Evolutionary conservation across 169 alveolate genomes (phyloP).

Genomic region (Cryptosporidium tyzzeri): DNA sequence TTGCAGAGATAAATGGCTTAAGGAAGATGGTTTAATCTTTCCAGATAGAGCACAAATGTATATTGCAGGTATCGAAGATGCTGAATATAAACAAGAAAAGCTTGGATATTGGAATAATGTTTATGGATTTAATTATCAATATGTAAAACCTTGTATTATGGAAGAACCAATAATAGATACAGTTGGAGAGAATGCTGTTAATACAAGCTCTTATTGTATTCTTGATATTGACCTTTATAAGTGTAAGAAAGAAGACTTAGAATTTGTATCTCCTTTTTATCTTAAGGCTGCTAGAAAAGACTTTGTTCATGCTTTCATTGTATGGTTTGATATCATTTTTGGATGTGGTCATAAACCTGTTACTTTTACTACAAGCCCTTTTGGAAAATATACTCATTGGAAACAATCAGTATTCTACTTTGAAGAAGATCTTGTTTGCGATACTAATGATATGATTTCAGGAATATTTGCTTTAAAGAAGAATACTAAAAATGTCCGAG

Average conservation of each 20-base stretch:
- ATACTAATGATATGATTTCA: conserved; percentile 80
- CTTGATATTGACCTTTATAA: conserved; percentile 92
- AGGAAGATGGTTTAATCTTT: conserved; percentile 93
- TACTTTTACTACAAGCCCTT: conserved; percentile 90
- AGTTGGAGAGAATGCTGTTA: conserved; percentile 89
- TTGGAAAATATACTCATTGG: conserved; percentile 91
- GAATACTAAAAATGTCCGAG: conserved; percentile 87
- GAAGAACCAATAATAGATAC: conserved; percentile 96
- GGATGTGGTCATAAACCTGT: conserved; percentile 90
- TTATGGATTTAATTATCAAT: conserved; percentile 95
- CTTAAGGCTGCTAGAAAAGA: conserved; percentile 85
- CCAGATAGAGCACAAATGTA: conserved; percentile 96
- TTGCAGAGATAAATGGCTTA: conserved; percentile 97
- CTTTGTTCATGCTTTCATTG: conserved; percentile 90
- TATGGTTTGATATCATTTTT: conserved; percentile 94
- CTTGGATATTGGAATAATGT: conserved; percentile 95
- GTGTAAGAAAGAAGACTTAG: conserved; percentile 91
- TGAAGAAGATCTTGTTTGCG: conserved; percentile 82
- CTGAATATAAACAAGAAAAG: conserved; percentile 93
- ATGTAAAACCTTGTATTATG: conserved; percentile 88
- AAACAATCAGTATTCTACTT: conserved; percentile 93
- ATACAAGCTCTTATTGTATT: conserved; percentile 86
- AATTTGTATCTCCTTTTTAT: conserved; percentile 88
- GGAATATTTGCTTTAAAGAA: conserved; percentile 90
- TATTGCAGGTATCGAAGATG: conserved; percentile 97